Evolutionary conservation across 768 basidiomycete species (phyloP), one percentile per base, ranked within the genome.

Genomic region (Trametes gibbosa): DNA sequence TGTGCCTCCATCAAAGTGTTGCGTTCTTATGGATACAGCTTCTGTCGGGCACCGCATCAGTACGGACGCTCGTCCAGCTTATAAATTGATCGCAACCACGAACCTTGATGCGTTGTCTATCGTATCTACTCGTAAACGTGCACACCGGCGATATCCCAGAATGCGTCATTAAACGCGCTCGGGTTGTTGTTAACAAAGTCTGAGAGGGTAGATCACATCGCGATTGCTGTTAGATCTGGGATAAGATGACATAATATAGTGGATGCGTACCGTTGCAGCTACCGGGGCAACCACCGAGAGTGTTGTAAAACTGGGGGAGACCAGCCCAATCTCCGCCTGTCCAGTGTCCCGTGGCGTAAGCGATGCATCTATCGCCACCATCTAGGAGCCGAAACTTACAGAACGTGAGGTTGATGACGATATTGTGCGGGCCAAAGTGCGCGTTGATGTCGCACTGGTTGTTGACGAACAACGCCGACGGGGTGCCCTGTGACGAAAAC

Each of bases 141-240:
- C 53, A 90, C 70, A 50, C 80, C 81, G 47, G 79, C 77, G 69
- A 92, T 80, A 43, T 89, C 82, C 73, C 89, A 92, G 75, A 84
- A 90, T 0, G 90, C 87, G 32, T 87, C 74, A 10, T 64, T 62
- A 72, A 91, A 91, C 12, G 84, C 85, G 3, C 72, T 69, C 1
- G 90, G 90, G 65, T 89, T 85, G 59, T 80, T 79, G 73, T 84
- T 79, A 63, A 88, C 86, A 63, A 74, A 87, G 61, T 82, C 85
- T 87, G 59, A 35, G 19, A 51, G 17, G 8, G 34, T 7, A 8
- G 35, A 9, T 14, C 17, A 23, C 14, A 34, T n/a, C 4, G 29
- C 48, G 5, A 53, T 29, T 12, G 7, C 17, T 32, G 10, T 32
- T 5, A 32, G 10, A 0, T 16, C 13, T 9, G 2, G 13, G 9